These are phyloP conservation scores for Verbena officinalis DNA, from an alignment of 257 asterid species.

Conservation along the genomic window DNA sequence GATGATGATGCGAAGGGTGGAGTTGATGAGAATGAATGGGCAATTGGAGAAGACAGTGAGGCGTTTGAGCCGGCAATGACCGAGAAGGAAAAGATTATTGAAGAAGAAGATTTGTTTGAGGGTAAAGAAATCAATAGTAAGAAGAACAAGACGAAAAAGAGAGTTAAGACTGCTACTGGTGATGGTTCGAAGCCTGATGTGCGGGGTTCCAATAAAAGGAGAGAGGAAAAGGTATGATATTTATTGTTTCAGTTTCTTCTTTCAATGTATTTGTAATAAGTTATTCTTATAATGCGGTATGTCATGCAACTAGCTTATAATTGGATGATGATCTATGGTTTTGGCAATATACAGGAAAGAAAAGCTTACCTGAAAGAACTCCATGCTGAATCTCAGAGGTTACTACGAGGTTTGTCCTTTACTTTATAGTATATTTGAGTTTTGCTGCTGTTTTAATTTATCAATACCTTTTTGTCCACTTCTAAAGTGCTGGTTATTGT, in stretches of 20 bases:
- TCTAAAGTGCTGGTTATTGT: conserved; percentile 16
- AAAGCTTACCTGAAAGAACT: conserved; percentile 62
- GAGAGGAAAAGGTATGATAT: conserved; percentile 64
- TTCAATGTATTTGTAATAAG: conserved; percentile 1
- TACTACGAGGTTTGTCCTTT: conserved; percentile 63
- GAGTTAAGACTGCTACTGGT: conserved; percentile 34
- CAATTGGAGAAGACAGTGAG: conserved; percentile 17
- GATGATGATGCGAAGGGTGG: conserved; percentile 39
- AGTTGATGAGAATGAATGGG: conserved; percentile 18
- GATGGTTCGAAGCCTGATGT: conserved; percentile 36
- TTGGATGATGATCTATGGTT: conserved; percentile 15
- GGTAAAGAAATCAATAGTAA: conserved; percentile 17
- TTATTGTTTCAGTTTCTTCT: background rate
- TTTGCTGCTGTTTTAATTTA: background rate
- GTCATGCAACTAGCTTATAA: background rate
- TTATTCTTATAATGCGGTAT: background rate
- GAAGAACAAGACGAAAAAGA: conserved; percentile 48
- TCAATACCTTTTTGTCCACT: background rate
- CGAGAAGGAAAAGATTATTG: conserved; percentile 14
- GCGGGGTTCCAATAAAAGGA: conserved; percentile 47
- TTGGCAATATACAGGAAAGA: conserved; percentile 58
- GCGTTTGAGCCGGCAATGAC: conserved; percentile 25
- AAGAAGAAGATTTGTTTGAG: conserved; percentile 25
- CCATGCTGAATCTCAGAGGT: conserved; percentile 88
- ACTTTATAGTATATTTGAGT: background rate